Base-by-base conservation (phyloP, 805 yeast species). In the Lipomyces spencermartinsiae region DNA sequence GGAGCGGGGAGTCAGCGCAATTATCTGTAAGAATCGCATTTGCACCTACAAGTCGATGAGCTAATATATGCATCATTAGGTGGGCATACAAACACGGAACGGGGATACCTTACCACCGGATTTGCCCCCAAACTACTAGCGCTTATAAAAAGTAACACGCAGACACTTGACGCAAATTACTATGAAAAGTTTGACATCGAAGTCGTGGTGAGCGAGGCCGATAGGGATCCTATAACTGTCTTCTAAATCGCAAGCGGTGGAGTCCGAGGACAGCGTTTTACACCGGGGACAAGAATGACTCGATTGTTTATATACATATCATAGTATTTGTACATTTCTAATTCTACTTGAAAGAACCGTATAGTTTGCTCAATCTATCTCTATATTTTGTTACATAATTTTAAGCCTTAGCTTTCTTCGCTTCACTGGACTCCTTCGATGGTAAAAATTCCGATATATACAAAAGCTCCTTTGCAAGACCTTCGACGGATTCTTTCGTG, bases 61-160 rank as follows among this genome's bases (percentile, higher is more conserved):
- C 43, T 56, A 14, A 51, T 25, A 63, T 61, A 31, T 39, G 19
- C 19, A 22, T 43, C n/a, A 8, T 16, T 5, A 68, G 69, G 71
- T 51, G 94, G 94, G 74, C 99, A 95, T 75, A 86, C 97, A 22
- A 94, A 94, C 77, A 92, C 97, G 0, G 99, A 95, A 78, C 83
- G 99, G 65, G 97, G 97, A 0, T 95, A 88, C 75, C 80, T 95
- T 70, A 58, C 59, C 6, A 72, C 75, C 31, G 83, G 80, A 0
- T 81, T 91, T 73, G 83, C 84, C 77, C 67, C 76, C 31, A 88
- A 86, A 75, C 81, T 92, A 66, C 66, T 63, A 33, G 63, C 71
- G 1, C 88, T 85, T 71, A 79, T 87, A 54, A 70, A 69, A 60
- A 57, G 33, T 25, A 62, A 62, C 34, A 31, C 35, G 34, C 22